Evolutionary conservation across 179 eudicot species (phyloP).

Genomic region (Beta corolliflora): DNA sequence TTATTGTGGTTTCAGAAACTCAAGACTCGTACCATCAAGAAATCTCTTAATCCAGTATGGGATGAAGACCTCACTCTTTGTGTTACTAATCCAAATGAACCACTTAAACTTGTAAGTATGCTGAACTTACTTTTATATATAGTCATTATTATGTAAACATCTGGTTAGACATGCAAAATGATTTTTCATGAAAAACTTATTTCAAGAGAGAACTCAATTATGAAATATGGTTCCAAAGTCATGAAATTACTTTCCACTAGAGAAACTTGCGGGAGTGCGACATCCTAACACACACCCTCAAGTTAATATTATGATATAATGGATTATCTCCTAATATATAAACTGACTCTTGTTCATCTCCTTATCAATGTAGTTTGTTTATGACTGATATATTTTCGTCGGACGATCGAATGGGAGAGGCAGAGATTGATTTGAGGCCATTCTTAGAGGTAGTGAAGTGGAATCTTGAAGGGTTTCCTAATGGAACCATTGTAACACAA

Average conservation of each 20-base stretch:
- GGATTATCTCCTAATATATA: too few species aligned
- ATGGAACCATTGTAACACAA: slow-evolving; percentile 27
- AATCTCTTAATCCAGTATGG: slow-evolving; percentile 38
- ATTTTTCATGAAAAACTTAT: too few species aligned
- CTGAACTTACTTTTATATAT: not conserved
- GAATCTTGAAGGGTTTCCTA: slow-evolving; percentile 22
- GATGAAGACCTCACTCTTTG: slow-evolving; percentile 42
- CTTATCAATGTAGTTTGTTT: slow-evolving; percentile 22
- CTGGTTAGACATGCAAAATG: too few species aligned
- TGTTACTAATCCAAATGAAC: slow-evolving; percentile 30
- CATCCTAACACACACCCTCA: too few species aligned
- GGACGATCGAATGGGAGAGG: slow-evolving; percentile 4
- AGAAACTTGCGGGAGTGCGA: too few species aligned
- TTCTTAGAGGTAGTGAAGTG: slow-evolving; percentile 30
- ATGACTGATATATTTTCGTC: slow-evolving; percentile 34
- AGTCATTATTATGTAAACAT: too few species aligned
- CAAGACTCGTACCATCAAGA: slow-evolving; percentile 37
- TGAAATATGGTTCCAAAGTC: too few species aligned
- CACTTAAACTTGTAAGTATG: slow-evolving; percentile 35
- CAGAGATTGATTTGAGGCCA: slow-evolving; percentile 33
- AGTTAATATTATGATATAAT: too few species aligned
- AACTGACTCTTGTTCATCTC: not conserved
- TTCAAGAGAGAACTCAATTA: too few species aligned
- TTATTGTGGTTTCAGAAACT: slow-evolving; percentile 28
- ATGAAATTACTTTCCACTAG: too few species aligned